Percentiles rank a stretch among this genome's conserved stretches.
Conservation (phyloP, 805 yeast species). For the Brettanomyces bruxellensis region DNA sequence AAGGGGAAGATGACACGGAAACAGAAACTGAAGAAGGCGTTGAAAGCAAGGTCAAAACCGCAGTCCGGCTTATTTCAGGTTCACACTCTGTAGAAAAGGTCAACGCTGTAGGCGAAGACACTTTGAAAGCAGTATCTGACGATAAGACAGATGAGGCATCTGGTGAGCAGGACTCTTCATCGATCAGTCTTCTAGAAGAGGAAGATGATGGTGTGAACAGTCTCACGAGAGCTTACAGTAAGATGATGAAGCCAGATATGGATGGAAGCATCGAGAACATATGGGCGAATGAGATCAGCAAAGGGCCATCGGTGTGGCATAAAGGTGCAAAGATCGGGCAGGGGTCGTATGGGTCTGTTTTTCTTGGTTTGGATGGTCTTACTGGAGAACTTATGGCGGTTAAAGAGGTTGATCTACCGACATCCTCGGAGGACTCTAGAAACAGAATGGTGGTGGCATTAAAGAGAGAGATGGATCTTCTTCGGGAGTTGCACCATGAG, state of each 20-base stretch:
- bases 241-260: neutral
- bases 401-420: slow-evolving; percentile 75
- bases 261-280: slow-evolving; percentile 7
- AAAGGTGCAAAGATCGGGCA: slow-evolving; percentile 91
- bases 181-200: no score
- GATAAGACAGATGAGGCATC: neutral
- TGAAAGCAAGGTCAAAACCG: neutral
- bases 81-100: neutral
- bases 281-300: slow-evolving; percentile 29
- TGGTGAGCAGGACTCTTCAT: no score
- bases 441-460: slow-evolving; percentile 63
- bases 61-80: no score
- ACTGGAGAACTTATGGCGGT: slow-evolving; percentile 98
- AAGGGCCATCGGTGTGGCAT: slow-evolving; percentile 78
- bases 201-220: no score
- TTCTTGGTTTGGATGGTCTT: slow-evolving; percentile 80
- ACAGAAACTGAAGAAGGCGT: neutral
- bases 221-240: no score
- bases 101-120: neutral
- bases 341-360: slow-evolving; percentile 92
- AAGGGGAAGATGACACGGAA: slow-evolving; percentile 16
- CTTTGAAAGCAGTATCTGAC: neutral
- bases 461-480: slow-evolving; percentile 69
- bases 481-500: slow-evolving; percentile 77
- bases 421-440: slow-evolving; percentile 22